A percentile compares a stretch with the other conserved stretches of the same genome.
These are phyloP conservation scores for Rhodotorula sp. DNA, from an alignment of 1,284 basidiomycete genomes.

Conservation along the genomic window DNA sequence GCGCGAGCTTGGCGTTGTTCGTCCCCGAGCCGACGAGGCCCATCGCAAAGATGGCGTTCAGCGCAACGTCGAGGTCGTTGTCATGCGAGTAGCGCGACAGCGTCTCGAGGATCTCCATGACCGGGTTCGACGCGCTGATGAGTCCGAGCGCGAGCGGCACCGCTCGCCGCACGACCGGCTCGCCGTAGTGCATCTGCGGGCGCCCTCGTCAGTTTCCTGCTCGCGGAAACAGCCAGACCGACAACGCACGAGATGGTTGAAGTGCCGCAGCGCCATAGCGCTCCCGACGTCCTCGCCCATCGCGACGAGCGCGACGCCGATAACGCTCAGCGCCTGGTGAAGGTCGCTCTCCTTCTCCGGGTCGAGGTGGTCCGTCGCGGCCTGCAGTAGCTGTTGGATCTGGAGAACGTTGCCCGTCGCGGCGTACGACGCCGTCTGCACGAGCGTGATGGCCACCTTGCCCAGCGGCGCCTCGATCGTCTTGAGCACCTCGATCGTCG, in stretches of 20 bases:
- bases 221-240: too few relatives aligned
- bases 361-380: slow-evolving; percentile 88
- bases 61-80: slow-evolving; percentile 90
- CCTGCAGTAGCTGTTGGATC: slow-evolving; percentile 88
- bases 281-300: slow-evolving; percentile 99
- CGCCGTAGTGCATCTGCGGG: slow-evolving; percentile 92
- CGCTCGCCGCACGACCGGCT: slow-evolving; percentile 85
- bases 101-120: slow-evolving; percentile 92
- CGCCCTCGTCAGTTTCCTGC: background rate
- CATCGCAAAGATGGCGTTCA: slow-evolving; percentile 99
- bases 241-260: slow-evolving; percentile 81
- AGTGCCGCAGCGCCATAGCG: slow-evolving; percentile 92
- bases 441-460: slow-evolving; percentile 86
- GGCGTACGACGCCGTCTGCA: slow-evolving; percentile 92
- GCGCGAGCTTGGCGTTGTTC: slow-evolving; percentile 94
- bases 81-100: slow-evolving; percentile 99
- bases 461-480: slow-evolving; percentile 92
- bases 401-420: slow-evolving; percentile 95
- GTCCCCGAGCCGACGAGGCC: slow-evolving; percentile 96
- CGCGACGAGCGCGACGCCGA: slow-evolving; percentile 90
- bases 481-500: slow-evolving; percentile 92
- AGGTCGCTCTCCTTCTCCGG: slow-evolving; percentile 68
- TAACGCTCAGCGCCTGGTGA: slow-evolving; percentile 90
- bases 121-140: slow-evolving; percentile 92
- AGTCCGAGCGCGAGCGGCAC: slow-evolving; percentile 97